Evolutionary conservation across 441 rosid species (phyloP), one percentile per base, ranked within the genome.

Genomic region (Aquilaria agallochum): DNA sequence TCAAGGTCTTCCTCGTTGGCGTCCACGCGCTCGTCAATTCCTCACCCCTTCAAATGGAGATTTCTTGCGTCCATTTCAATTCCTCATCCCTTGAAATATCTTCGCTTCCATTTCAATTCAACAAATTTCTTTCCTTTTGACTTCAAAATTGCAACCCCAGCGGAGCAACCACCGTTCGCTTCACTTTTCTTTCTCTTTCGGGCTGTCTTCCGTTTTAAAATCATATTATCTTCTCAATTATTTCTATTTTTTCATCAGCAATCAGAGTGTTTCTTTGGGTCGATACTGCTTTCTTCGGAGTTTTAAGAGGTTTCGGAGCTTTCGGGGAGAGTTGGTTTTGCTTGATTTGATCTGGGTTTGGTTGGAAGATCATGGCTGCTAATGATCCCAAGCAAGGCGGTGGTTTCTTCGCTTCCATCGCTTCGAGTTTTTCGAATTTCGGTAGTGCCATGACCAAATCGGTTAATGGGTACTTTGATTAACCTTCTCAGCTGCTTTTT

Each of bases 391-490:
- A 80, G 68, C 84, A 76, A 69, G 71, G 86, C 51, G 80, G 80
- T 52, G 94, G 97, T 54, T 82, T 92, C 84, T 89, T 92, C 76
- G 68, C 92, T 2, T 85, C 96, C 44, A 73, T 92, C 68, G 89
- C 90, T 73, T 79, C 87, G 57, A 61, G 89, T 65, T 67, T 89
- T 70, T 79, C 96, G 52, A 92, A 64, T 81, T 63, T 89, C 31
- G 78, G 94, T 11, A 77, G 76, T 56, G 87, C 84, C 48, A 74
- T 92, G 96, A 71, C 87, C 77, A 92, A 87, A 83, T 92, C 97
- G 62, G 96, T 92, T 78, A 91, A 82, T 72, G 89, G 97, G 96
- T 92, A 69, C 60, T 60, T 67, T 64, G 77, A 79, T 77, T 76
- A 62, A 20, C 32, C 49, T 60, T 63, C 36, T 40, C 4, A 55